Base-by-base conservation (phyloP, 768 basidiomycete species). In the Omphalotus guepiniiformis region DNA sequence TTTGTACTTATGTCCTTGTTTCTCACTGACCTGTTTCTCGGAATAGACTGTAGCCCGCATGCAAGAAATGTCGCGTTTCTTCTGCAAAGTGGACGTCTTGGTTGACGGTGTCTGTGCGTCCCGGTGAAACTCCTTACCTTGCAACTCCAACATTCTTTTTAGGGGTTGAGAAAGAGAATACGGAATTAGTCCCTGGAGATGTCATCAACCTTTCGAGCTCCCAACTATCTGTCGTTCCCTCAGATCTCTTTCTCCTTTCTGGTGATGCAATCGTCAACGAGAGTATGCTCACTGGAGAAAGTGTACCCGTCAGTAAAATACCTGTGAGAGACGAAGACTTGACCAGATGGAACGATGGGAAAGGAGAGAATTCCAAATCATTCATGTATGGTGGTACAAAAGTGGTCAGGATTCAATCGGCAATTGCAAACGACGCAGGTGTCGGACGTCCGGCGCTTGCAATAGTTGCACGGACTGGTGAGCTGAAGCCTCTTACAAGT, bases 231-330 rank as follows among this genome's bases (percentile, higher is more conserved):
- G 65, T 83, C 26, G 74, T 99, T 54, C 96, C 96, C 3, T 88
- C 91, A 12, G 96, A 99, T 63, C 74, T 95, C 53, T 79, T 97
- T 54, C 75, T 99, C 6, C 80, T 99, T 23, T 90, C 92, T 2
- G 96, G 96, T 1, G 96, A 99, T 63, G 93, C 93, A 1, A 95
- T 99, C 49, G 87, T 98, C 42, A 98, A 98, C 63, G 96, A 99
- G 68, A 95, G 93, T 53, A 98, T 99, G 96, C 79, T 99, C 19
- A 98, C 96, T 0, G 96, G 96, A 11, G 96, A 99, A 67, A 96
- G 93, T 53, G 91, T 99, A 0, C 96, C 96, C 2, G 92, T 99
- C 42, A 89, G 89, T 62, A 99, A 99, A 63, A 66, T 79, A 16
- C 87, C 94, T 0, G 77, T 85, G 49, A 92, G 84, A 58, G 87